Percentiles rank a stretch among this genome's conserved stretches.
These are phyloP conservation scores for Arthrinium puccinioides DNA, from an alignment of 2,329 filamentous ascomycete species.

Conservation along the genomic window DNA sequence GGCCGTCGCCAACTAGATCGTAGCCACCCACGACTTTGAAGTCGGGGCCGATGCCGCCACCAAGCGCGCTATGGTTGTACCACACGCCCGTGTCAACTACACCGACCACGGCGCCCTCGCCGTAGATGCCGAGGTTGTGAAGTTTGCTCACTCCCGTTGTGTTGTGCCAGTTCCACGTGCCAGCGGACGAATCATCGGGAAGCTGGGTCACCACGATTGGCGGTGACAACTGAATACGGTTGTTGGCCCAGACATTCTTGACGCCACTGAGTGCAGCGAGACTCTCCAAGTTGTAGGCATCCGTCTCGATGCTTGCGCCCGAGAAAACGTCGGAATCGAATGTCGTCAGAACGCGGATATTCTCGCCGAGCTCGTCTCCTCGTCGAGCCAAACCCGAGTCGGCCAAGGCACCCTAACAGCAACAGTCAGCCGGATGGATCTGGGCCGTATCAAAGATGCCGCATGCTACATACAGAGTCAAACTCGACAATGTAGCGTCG, in stretches of 20 bases:
- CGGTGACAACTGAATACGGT: conserved; percentile 10
- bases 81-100: conserved; percentile 12
- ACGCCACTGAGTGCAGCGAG: conserved; percentile 25
- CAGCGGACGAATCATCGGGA: conserved; percentile 5
- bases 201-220: conserved; percentile 4
- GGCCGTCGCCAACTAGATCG: background rate
- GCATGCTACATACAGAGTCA: too few species aligned
- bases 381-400: too few species aligned
- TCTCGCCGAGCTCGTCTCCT: too few species aligned
- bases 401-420: too few species aligned
- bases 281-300: conserved; percentile 17
- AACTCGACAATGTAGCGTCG: too few species aligned
- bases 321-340: conserved; percentile 20
- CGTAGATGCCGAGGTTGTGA: conserved; percentile 9
- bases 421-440: too few species aligned
- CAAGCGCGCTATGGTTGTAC: conserved; percentile 11
- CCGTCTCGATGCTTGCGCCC: conserved; percentile 21
- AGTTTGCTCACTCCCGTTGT: conserved; percentile 13
- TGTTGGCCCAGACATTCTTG: conserved; percentile 15
- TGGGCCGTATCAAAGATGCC: too few species aligned
- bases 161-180: conserved; percentile 10
- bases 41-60: conserved; percentile 10
- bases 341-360: conserved; percentile 15
- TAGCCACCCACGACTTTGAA: conserved; percentile 11
- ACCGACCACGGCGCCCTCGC: conserved; percentile 10